phyloP scores from a whole-genome alignment of 352 stramenopile species.

The Blastocystis sp. region DNA sequence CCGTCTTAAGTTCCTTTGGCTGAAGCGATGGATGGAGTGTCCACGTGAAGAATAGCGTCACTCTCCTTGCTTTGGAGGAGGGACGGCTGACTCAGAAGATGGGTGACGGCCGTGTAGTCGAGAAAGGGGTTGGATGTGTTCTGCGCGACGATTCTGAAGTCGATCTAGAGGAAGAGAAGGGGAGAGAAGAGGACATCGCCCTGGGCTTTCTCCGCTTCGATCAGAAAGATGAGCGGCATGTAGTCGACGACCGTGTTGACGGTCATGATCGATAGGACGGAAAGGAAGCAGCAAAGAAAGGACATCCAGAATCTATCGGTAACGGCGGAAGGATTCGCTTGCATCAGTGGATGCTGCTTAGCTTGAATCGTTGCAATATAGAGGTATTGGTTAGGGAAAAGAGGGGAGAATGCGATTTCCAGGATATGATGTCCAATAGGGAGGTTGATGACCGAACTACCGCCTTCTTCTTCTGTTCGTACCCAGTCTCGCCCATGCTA shows the following conservation, averaged over 20 bases:
- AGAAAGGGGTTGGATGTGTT: constrained; percentile 12
- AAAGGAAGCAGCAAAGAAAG: constrained; percentile 21
- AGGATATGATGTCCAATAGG: constrained; percentile 31
- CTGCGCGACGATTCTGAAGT: not conserved
- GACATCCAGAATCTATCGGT: constrained; percentile 39
- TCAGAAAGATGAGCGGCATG: constrained; percentile 42
- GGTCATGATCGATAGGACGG: not conserved
- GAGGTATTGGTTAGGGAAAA: not conserved
- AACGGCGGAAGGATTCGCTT: not conserved
- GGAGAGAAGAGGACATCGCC: not conserved
- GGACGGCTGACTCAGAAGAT: not conserved
- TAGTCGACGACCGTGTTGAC: constrained; percentile 27
- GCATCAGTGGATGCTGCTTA: constrained; percentile 16
- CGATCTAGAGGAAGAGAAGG: not conserved
- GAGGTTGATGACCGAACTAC: not conserved
- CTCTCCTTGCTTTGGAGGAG: not conserved
- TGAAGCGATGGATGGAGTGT: no score
- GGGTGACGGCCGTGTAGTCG: not conserved
- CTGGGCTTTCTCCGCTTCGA: not conserved
- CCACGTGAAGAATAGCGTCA: not conserved
- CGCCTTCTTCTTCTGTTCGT: not conserved
- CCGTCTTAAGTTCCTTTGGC: not conserved
- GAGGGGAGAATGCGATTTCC: no score
- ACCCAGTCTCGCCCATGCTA: no score
- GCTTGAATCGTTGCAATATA: constrained; percentile 1